Evolutionary conservation across 768 basidiomycete species (phyloP).

Genomic region (Tephrocybe sp.): DNA sequence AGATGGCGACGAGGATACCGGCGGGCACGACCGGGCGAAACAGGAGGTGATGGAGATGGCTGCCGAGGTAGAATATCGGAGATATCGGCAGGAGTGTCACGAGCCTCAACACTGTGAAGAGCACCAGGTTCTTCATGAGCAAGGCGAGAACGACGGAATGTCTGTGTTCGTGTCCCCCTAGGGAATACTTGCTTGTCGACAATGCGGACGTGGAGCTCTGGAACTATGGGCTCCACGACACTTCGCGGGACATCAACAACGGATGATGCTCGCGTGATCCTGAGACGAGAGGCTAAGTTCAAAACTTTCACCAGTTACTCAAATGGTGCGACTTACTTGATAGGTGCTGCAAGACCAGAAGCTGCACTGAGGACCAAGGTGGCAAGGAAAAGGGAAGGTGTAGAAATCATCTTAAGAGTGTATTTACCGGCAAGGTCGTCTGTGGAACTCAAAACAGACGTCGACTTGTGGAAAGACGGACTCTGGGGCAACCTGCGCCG

Average conservation of each 20-base stretch:
- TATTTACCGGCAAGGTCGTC: conserved; percentile 22
- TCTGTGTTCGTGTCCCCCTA: conserved; percentile 20
- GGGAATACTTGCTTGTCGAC: conserved; percentile 24
- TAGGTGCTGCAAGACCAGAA: conserved; percentile 34
- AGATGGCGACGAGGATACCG: conserved; percentile 17
- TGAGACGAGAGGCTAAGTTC: conserved; percentile 10
- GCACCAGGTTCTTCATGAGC: conserved; percentile 20
- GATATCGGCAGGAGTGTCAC: conserved; percentile 19
- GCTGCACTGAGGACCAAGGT: conserved; percentile 37
- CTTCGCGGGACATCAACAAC: conserved; percentile 24
- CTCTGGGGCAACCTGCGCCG: conserved; percentile 46
- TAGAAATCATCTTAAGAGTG: conserved; percentile 39
- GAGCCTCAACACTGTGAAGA: conserved; percentile 22
- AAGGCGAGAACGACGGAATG: conserved; percentile 26
- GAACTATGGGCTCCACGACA: conserved; percentile 18
- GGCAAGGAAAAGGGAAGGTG: conserved; percentile 34
- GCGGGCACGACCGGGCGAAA: conserved; percentile 2
- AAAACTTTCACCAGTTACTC: background rate
- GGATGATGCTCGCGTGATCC: conserved; percentile 24
- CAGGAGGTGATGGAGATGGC: background rate
- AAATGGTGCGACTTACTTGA: conserved; percentile 24
- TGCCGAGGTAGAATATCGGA: conserved; percentile 5
- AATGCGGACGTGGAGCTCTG: conserved; percentile 23
- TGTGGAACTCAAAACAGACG: conserved; percentile 21
- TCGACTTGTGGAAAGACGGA: conserved; percentile 41